Base-by-base conservation (phyloP, 2,329 filamentous ascomycete species). In the Dryadomyces quercivorus region DNA sequence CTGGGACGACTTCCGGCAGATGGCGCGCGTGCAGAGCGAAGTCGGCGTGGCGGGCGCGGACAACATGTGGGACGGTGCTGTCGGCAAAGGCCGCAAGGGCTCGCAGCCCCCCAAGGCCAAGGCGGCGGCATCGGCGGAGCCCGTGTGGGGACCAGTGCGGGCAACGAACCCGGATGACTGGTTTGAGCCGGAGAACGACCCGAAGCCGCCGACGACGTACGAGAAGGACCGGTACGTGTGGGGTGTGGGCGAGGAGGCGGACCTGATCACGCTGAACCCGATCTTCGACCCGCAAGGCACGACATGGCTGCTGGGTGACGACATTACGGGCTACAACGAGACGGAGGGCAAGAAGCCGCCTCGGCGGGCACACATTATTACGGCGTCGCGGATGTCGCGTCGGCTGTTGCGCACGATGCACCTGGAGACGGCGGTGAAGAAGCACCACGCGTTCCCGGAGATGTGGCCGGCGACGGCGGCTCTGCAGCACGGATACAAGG, bases 391-490 rank as follows among this genome's bases (percentile, higher is more conserved):
- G 53, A 85, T 97, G 71, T 93, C 86, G 13, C 82, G 84, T 50
- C 82, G 82, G 49, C 80, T 96, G 50, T 76, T 97, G 15, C 74
- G 83, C 58, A 85, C 85, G 18, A 97, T 97, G 92, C 92, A 97
- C 72, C 80, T 82, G 54, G 90, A 95, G 72, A 95, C 91, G 4
- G 82, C 84, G 34, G 79, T 88, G 63, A 84, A 85, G 64, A 91
- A 90, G 62, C 87, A 94, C 68, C 87, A 88, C 59, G 94, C 93
- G 73, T 95, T 95, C 66, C 88, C 90, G 0, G 92, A 97, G 69
- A 96, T 96, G 91, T 96, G 89, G 89, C 88, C 91, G 0, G 85
- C 85, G 1, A 93, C 87, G 0, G 83, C 88, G 1, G 88, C 91
- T 1, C 76, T 97, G 10, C 91, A 96, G 57, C 91, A 96, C 66